These are phyloP conservation scores for Sherardia arvensis DNA, from an alignment of 257 asterid species.

Conservation along the genomic window DNA sequence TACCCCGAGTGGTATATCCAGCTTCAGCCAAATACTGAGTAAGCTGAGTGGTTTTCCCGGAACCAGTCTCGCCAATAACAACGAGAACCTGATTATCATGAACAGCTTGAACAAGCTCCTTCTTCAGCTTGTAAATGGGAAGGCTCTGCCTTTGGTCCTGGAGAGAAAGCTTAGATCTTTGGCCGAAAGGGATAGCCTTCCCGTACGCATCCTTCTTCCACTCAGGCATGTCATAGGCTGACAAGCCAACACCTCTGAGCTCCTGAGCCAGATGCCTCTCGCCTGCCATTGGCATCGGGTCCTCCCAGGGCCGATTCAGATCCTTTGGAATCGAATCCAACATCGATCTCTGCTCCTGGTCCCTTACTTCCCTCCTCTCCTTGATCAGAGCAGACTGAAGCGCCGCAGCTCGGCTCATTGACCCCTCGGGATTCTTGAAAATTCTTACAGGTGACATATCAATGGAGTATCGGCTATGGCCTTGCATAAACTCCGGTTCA, in stretches of 20 bases:
- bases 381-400: slow-evolving; percentile 85
- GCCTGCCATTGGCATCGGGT: slow-evolving; percentile 97
- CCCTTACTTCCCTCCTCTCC: slow-evolving; percentile 95
- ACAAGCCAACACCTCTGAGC: slow-evolving; percentile 89
- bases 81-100: slow-evolving; percentile 88
- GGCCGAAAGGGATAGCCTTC: slow-evolving; percentile 83
- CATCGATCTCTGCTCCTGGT: slow-evolving; percentile 87
- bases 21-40: slow-evolving; percentile 96
- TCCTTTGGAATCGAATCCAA: slow-evolving; percentile 96
- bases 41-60: slow-evolving; percentile 92
- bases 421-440: slow-evolving; percentile 91
- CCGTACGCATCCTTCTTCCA: slow-evolving; percentile 97
- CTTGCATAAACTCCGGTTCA: slow-evolving; percentile 80
- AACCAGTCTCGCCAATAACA: slow-evolving; percentile 96
- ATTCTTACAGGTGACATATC: slow-evolving; percentile 94
- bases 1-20: slow-evolving; percentile 85
- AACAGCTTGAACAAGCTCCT: slow-evolving; percentile 74
- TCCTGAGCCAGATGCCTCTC: slow-evolving; percentile 98
- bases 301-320: slow-evolving; percentile 97
- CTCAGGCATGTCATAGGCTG: slow-evolving; percentile 96
- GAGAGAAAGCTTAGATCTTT: slow-evolving; percentile 83
- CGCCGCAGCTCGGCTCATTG: slow-evolving; percentile 92
- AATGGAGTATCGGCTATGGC: slow-evolving; percentile 70
- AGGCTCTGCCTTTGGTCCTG: slow-evolving; percentile 90
- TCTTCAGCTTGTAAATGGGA: slow-evolving; percentile 80